Evolutionary conservation across 2,329 filamentous ascomycete genomes (phyloP), one percentile per base, ranked within the genome.

Genomic region (Colletotrichum sublineola): DNA sequence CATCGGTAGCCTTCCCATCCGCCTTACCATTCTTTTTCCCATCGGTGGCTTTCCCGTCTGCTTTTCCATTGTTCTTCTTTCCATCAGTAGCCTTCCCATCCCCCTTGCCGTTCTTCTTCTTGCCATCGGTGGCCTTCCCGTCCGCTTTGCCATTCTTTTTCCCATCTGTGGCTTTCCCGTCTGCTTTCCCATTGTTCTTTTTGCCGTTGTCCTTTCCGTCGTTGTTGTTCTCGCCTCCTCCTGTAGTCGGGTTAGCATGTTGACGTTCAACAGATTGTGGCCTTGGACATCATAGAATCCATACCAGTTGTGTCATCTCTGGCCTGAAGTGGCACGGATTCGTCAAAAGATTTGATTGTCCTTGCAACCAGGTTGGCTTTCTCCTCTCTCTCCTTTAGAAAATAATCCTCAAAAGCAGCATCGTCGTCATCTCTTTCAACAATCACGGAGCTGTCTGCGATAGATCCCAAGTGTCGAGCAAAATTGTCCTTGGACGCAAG

Each of bases 381-480:
- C 4, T 70, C 66, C 0, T 42, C 42, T 5, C 31, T 20, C 5
- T 40, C 40, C 0, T 52, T 48, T 5, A 61, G 40, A 18, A 46
- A 44, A 14, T 65, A 38, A 1, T 48, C 14, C 14, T 50, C 40
- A 12, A 58, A n/a, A 9, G 24, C 2, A 5, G 20, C 5, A 18
- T 69, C 33, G 29, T 72, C 46, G n/a, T 70, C 60, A 2, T 73
- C 66, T 65, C 66, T 73, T 2, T 65, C 46, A 12, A 65, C 29
- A 33, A 73, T 8, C 0, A 18, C 1, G 0, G 31, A 18, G 6
- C 55, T 36, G 8, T 57, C 55, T 3, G 40, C 57, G 33, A 61
- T 5, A 5, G 55, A 24, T 5, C 61, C 48, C 9, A 73, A 40
- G n/a, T 65, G 46, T 15, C 66, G 53, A 20, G 46, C 40, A 15